Conservation (phyloP, 2,329 filamentous ascomycete species). For the Microsporum canis region DNA sequence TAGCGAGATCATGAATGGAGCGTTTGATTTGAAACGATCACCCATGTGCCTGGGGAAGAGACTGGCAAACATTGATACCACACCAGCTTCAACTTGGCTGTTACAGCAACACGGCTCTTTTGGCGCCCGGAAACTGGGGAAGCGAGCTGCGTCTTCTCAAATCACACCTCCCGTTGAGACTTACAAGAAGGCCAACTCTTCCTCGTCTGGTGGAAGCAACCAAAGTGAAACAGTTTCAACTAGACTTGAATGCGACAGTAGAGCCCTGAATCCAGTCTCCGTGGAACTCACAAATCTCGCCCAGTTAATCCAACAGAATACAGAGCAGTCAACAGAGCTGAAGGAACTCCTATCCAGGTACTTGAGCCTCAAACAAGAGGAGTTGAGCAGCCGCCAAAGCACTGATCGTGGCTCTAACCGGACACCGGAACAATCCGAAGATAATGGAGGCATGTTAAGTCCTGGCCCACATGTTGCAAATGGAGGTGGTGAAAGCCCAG, state of each 20-base stretch:
- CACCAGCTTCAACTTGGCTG: background rate
- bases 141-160: background rate
- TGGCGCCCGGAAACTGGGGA: background rate
- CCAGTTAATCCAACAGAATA: conserved; percentile 10
- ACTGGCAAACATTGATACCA: background rate
- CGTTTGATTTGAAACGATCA: conserved; percentile 9
- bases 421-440: background rate
- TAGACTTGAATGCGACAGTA: background rate
- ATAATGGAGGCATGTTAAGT: background rate
- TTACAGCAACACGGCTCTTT: background rate
- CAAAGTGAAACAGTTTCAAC: background rate
- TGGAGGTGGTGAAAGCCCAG: conserved; percentile 15
- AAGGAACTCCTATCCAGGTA: conserved; percentile 3
- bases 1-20: conserved; percentile 12
- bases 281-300: conserved; percentile 9
- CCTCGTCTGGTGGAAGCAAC: background rate
- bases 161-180: background rate
- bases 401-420: background rate
- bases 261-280: background rate
- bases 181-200: background rate
- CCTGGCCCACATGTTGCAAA: conserved; percentile 9
- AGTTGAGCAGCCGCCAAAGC: background rate
- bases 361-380: background rate
- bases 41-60: conserved; percentile 8
- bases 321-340: conserved; percentile 10